Percentiles rank a stretch among this genome's conserved stretches.
These are phyloP conservation scores for Lactifluus piperatus DNA, from an alignment of 768 basidiomycete species.

Conservation along the genomic window DNA sequence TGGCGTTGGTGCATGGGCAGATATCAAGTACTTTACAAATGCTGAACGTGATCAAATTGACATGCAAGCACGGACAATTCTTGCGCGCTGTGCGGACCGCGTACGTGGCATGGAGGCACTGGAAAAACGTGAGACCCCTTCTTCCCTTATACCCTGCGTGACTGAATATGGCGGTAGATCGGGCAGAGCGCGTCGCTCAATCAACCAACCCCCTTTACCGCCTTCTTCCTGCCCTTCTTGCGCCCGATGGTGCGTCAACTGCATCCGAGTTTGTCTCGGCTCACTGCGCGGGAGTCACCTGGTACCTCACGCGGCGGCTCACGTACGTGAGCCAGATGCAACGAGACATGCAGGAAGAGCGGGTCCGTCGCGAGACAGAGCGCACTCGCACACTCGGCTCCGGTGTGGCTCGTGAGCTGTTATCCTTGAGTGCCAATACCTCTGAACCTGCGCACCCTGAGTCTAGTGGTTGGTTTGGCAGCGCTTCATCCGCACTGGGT, in stretches of 20 bases:
- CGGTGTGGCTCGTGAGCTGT: conserved; percentile 56
- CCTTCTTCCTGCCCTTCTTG: conserved; percentile 62
- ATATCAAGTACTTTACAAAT: conserved; percentile 67
- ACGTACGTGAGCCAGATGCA: conserved; percentile 71
- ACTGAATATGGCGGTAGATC: conserved; percentile 36
- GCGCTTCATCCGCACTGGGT: conserved; percentile 39
- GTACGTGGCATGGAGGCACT: conserved; percentile 81
- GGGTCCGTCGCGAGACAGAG: conserved; percentile 81
- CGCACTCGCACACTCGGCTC: conserved; percentile 77
- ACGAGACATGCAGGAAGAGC: conserved; percentile 89
- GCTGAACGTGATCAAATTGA: conserved; percentile 96
- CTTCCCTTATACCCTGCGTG: conserved; percentile 7
- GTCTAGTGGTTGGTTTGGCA: conserved; percentile 39
- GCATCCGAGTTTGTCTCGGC: conserved; percentile 74
- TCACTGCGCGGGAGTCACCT: conserved; percentile 87
- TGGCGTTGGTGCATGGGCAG: conserved; percentile 45
- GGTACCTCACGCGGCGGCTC: conserved; percentile 79
- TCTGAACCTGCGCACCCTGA: conserved; percentile 41
- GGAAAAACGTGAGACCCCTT: conserved; percentile 67
- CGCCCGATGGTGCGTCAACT: conserved; percentile 42
- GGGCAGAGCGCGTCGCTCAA: conserved; percentile 55
- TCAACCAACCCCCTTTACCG: conserved; percentile 57
- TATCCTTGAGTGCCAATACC: conserved; percentile 33
- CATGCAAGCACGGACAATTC: conserved; percentile 77
- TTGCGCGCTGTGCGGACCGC: conserved; percentile 78